phyloP scores from a whole-genome alignment of 2,329 filamentous ascomycete genomes.

The Aspergillus pseudoterreus region DNA sequence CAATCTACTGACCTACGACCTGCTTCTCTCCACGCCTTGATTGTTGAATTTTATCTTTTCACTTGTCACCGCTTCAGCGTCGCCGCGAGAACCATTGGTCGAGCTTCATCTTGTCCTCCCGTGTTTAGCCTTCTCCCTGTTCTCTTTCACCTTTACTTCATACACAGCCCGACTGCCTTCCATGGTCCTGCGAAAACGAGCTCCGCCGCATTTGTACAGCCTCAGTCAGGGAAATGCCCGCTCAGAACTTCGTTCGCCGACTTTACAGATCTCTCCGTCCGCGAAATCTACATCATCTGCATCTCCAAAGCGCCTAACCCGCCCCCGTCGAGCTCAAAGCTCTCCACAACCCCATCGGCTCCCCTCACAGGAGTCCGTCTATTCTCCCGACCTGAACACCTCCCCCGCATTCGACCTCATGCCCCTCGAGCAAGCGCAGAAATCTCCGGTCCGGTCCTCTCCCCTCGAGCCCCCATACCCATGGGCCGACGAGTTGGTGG shows the following conservation, averaged over 20 bases:
- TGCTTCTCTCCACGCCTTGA: too few species aligned
- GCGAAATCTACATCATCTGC: conserved; percentile 24
- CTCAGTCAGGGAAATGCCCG: conserved; percentile 28
- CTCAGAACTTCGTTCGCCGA: conserved; percentile 30
- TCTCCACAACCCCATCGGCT: conserved; percentile 22
- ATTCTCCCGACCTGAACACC: conserved; percentile 36
- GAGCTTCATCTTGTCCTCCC: too few species aligned
- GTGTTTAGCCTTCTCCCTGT: background rate
- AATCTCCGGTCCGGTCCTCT: conserved; percentile 30
- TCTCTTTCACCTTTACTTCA: background rate
- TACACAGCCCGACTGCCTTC: conserved; percentile 17
- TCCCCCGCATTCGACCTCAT: conserved; percentile 37
- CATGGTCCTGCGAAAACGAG: conserved; percentile 39
- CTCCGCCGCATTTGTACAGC: conserved; percentile 33
- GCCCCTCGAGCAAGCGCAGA: conserved; percentile 35
- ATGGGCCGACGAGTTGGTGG: conserved; percentile 30
- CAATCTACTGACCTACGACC: too few species aligned
- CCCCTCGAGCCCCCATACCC: conserved; percentile 25
- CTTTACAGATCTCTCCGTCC: conserved; percentile 33
- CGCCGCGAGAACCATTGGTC: too few species aligned
- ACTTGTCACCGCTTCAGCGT: too few species aligned
- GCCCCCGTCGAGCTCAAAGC: conserved; percentile 25
- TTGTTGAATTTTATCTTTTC: too few species aligned
- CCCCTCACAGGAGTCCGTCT: conserved; percentile 30
- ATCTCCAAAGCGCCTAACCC: conserved; percentile 25